Percentiles rank a stretch among this genome's conserved stretches.
phyloP scores from a whole-genome alignment of 805 yeast species.

The Wickerhamiella cacticola region DNA sequence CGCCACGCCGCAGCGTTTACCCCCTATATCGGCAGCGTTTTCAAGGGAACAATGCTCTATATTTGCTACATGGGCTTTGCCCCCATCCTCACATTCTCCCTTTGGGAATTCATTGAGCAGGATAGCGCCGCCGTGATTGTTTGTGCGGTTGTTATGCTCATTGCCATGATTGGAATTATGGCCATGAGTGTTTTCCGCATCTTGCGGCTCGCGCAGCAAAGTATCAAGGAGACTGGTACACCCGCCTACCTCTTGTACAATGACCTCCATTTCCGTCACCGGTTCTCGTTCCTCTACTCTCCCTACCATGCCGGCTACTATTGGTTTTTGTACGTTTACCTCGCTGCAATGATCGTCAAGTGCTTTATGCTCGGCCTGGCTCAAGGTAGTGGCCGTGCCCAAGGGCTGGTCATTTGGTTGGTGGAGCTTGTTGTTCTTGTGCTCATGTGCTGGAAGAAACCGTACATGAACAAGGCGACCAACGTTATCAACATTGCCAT shows the following conservation, averaged over 20 bases:
- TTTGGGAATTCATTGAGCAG: constrained; percentile 73
- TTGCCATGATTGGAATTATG: constrained; percentile 49
- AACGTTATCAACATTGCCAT: constrained; percentile 64
- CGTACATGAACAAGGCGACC: constrained; percentile 74
- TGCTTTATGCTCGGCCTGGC: constrained; percentile 64
- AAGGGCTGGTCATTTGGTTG: constrained; percentile 63
- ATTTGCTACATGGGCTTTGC: constrained; percentile 77
- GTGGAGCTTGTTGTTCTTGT: constrained; percentile 60
- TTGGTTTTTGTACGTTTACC: constrained; percentile 66
- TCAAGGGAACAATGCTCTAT: constrained; percentile 71
- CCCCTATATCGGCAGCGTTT: constrained; percentile 52
- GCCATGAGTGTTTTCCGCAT: constrained; percentile 58
- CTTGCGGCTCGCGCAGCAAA: constrained; percentile 45
- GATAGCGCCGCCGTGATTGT: constrained; percentile 88
- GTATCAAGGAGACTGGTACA: constrained; percentile 51
- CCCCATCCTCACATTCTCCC: constrained; percentile 61
- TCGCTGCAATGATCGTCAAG: constrained; percentile 52
- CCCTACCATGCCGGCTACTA: constrained; percentile 72
- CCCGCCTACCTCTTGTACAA: constrained; percentile 85
- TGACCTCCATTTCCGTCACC: constrained; percentile 54
- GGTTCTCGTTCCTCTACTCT: constrained; percentile 80
- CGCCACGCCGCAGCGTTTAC: constrained; percentile 30
- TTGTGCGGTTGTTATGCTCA: constrained; percentile 57
- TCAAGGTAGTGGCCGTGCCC: constrained; percentile 71
- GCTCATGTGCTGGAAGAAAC: constrained; percentile 50